These are phyloP conservation scores for Xylariaceae sp. DNA, from an alignment of 2,329 filamentous ascomycete species.

Conservation along the genomic window DNA sequence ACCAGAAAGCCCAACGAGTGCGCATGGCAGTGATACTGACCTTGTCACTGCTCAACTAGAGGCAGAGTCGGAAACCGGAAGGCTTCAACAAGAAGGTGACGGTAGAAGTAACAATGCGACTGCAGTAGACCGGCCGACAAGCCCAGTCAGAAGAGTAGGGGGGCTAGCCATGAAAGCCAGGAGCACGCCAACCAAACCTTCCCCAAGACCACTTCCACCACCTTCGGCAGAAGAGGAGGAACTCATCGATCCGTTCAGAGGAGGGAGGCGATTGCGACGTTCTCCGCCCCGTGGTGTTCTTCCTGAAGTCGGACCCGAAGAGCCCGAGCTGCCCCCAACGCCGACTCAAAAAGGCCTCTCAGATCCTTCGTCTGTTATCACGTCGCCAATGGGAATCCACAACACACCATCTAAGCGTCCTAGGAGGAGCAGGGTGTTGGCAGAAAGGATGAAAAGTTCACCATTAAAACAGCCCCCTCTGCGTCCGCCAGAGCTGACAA, in stretches of 20 bases:
- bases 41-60: conserved; percentile 42
- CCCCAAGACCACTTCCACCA: conserved; percentile 54
- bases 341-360: conserved; percentile 54
- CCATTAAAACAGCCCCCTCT: conserved; percentile 54
- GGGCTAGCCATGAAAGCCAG: conserved; percentile 45
- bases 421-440: conserved; percentile 49
- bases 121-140: conserved; percentile 21
- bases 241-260: conserved; percentile 49
- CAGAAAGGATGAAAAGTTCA: conserved; percentile 52
- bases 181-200: conserved; percentile 50
- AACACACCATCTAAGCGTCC: conserved; percentile 60
- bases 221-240: conserved; percentile 52
- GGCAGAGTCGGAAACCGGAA: conserved; percentile 31
- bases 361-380: conserved; percentile 58
- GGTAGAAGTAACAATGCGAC: conserved; percentile 5
- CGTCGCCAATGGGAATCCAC: conserved; percentile 65
- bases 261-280: conserved; percentile 44
- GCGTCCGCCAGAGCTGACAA: conserved; percentile 33
- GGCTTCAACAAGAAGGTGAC: not conserved
- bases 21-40: conserved; percentile 37
- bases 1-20: conserved; percentile 26
- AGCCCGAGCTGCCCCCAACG: conserved; percentile 69
- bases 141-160: conserved; percentile 36
- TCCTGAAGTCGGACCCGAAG: conserved; percentile 47
- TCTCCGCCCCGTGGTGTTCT: conserved; percentile 45